Evolutionary conservation across 2,329 filamentous ascomycete genomes (phyloP).

Genomic region (Colletotrichum neosansevieriae): DNA sequence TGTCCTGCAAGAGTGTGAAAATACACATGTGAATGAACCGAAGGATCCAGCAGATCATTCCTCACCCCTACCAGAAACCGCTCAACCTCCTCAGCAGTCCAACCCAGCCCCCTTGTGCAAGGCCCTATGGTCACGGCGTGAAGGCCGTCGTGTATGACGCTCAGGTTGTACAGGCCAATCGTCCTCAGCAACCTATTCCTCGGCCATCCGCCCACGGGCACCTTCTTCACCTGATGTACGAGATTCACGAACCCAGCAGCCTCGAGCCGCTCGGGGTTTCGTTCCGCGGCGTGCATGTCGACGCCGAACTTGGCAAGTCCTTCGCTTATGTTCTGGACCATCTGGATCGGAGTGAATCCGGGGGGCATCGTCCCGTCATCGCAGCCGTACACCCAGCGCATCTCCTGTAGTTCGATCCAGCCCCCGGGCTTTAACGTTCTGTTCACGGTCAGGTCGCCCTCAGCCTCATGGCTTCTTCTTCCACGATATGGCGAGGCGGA

Average conservation of each 20-base stretch:
- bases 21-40: slow-evolving; percentile 26
- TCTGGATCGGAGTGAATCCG: slow-evolving; percentile 47
- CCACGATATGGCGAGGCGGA: slow-evolving; percentile 59
- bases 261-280: slow-evolving; percentile 51
- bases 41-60: slow-evolving; percentile 13
- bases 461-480: neutral
- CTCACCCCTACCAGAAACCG: slow-evolving; percentile 44
- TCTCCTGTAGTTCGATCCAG: slow-evolving; percentile 67
- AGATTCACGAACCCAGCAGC: slow-evolving; percentile 68
- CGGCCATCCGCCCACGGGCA: slow-evolving; percentile 68
- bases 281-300: slow-evolving; percentile 55
- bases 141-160: slow-evolving; percentile 54
- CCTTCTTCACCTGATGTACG: slow-evolving; percentile 62
- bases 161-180: slow-evolving; percentile 58
- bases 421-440: slow-evolving; percentile 61
- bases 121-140: slow-evolving; percentile 58
- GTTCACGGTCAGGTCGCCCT: slow-evolving; percentile 61
- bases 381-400: slow-evolving; percentile 52
- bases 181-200: slow-evolving; percentile 57
- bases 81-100: slow-evolving; percentile 61
- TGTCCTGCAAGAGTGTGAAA: slow-evolving; percentile 17
- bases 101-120: slow-evolving; percentile 54
- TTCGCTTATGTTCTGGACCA: slow-evolving; percentile 19
- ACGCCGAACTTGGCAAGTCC: slow-evolving; percentile 53
- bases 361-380: slow-evolving; percentile 61